phyloP scores from a whole-genome alignment of 225 moss, liverwort and hornwort species.

The Physcomitrellopsis africana region DNA sequence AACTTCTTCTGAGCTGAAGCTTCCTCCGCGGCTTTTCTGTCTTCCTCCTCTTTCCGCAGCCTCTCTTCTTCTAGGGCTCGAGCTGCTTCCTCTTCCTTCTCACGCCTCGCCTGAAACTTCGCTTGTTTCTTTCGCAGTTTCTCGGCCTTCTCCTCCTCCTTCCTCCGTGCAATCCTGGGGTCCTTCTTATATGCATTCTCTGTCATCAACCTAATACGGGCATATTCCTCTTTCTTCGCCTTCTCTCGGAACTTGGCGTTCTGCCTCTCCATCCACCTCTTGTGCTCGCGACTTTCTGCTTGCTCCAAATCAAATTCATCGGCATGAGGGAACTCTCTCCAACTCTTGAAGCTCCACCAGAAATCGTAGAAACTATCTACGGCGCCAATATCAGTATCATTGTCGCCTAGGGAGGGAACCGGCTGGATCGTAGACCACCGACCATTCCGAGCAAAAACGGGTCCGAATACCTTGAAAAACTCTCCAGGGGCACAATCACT shows the following conservation, averaged over 20 bases:
- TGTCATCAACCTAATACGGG: slow-evolving; percentile 71
- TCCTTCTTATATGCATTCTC: slow-evolving; percentile 95
- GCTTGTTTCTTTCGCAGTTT: slow-evolving; percentile 89
- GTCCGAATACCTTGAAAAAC: slow-evolving; percentile 84
- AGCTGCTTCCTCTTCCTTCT: slow-evolving; percentile 82
- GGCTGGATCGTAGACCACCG: slow-evolving; percentile 90
- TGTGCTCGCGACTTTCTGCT: slow-evolving; percentile 96
- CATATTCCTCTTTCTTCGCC: slow-evolving; percentile 95
- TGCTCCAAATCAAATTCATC: slow-evolving; percentile 97
- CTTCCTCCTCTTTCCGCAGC: slow-evolving; percentile 71
- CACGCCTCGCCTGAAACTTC: slow-evolving; percentile 70
- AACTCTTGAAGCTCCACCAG: slow-evolving; percentile 94
- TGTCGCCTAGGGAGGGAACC: slow-evolving; percentile 84
- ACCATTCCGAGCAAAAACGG: slow-evolving; percentile 92
- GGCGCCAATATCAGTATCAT: slow-evolving; percentile 45
- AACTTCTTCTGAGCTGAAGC: slow-evolving; percentile 77
- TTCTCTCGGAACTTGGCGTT: slow-evolving; percentile 91
- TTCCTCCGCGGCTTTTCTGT: slow-evolving; percentile 69
- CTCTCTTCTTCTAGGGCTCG: slow-evolving; percentile 76
- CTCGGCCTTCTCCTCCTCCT: slow-evolving; percentile 86
- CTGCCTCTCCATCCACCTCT: slow-evolving; percentile 99
- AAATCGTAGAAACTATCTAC: slow-evolving; percentile 94
- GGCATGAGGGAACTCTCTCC: slow-evolving; percentile 98
- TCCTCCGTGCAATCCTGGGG: slow-evolving; percentile 79
- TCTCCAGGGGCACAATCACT: slow-evolving; percentile 73